A percentile compares a stretch with the other conserved stretches of the same genome.
These are phyloP conservation scores for Oemleria cerasiformis DNA, from an alignment of 306 rosid species.

Conservation along the genomic window DNA sequence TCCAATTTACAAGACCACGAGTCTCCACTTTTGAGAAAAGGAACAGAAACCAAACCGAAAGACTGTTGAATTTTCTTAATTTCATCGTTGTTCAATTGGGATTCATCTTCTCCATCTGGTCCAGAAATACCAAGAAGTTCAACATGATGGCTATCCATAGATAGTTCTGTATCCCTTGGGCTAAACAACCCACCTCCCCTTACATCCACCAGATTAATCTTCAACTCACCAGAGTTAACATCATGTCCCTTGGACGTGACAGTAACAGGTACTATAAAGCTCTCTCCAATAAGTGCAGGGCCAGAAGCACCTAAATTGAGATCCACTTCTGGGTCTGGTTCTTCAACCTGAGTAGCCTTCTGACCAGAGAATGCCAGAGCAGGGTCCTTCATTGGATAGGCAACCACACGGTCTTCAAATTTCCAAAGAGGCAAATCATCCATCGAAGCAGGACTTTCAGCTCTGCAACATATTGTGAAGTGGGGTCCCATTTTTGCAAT, in stretches of 20 bases:
- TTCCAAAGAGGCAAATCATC: conserved; percentile 83
- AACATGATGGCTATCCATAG: conserved; percentile 72
- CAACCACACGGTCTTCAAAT: conserved; percentile 57
- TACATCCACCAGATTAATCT: conserved; percentile 95
- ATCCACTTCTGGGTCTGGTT: conserved; percentile 80
- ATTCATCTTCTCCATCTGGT: conserved; percentile 63
- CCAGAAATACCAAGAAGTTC: conserved; percentile 86
- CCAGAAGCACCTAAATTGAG: conserved; percentile 68
- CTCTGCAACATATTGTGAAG: conserved; percentile 87
- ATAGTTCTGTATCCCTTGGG: conserved; percentile 74
- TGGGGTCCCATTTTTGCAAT: conserved; percentile 76
- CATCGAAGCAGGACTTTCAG: conserved; percentile 94
- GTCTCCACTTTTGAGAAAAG: conserved; percentile 64
- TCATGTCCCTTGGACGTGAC: conserved; percentile 73
- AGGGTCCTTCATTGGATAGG: conserved; percentile 81
- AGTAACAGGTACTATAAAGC: conserved; percentile 75
- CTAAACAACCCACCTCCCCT: conserved; percentile 90
- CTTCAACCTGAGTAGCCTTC: conserved; percentile 86
- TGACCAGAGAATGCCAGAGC: conserved; percentile 76
- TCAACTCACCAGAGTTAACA: conserved; percentile 79
- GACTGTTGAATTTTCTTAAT: conserved; percentile 75
- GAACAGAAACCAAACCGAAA: conserved; percentile 87
- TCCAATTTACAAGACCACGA: conserved; percentile 92
- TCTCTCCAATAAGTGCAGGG: conserved; percentile 88
- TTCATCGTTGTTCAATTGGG: conserved; percentile 49